Evolutionary conservation across 2,329 filamentous ascomycete genomes (phyloP), one percentile per base, ranked within the genome.

Genomic region (Amylocarpus encephaloides): DNA sequence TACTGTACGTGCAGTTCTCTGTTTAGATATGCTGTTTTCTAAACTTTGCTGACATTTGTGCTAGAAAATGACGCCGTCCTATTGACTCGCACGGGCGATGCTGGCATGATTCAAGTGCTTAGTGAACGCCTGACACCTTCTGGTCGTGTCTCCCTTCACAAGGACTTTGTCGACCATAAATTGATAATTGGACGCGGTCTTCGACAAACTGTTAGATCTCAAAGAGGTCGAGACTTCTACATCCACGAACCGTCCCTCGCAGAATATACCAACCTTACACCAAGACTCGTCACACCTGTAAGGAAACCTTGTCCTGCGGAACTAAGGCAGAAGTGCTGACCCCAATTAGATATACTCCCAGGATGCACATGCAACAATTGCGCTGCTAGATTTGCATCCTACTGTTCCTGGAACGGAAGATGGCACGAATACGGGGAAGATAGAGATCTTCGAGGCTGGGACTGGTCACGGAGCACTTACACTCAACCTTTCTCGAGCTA

Each of bases 381-480:
- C 81, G 1, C 73, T 91, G 19, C 76, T 94, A 18, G 87, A 93
- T 64, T 73, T 93, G 40, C 83, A 92, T 64, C 77, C 81, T 29
- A 64, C 79, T 1, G 71, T 88, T 22, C 76, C 92, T 16, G 85
- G 88, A 62, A 73, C 90, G 36, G 82, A 90, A 61, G 59, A 60
- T 12, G 64, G 68, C 5, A 65, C 69, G 11, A 59, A 67, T 12
- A 57, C 60, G 5, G 62, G 62, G 7, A 78, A 75, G 0, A 66
- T 91, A 11, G 85, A 92, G 63, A 86, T 93, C 40, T 82, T 93
- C 46, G 88, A 93, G 68, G 87, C 87, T 42, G 88, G 88, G 13
- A 93, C 88, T 3, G 88, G 88, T n/a, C 86, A 91, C 73, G 88
- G 88, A 51, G 83, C 84, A 32, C 68, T 93, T 51, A 92, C 87